Evolutionary conservation across 176 grass and related monocot species (phyloP).

Genomic region (Musa beccarii): DNA sequence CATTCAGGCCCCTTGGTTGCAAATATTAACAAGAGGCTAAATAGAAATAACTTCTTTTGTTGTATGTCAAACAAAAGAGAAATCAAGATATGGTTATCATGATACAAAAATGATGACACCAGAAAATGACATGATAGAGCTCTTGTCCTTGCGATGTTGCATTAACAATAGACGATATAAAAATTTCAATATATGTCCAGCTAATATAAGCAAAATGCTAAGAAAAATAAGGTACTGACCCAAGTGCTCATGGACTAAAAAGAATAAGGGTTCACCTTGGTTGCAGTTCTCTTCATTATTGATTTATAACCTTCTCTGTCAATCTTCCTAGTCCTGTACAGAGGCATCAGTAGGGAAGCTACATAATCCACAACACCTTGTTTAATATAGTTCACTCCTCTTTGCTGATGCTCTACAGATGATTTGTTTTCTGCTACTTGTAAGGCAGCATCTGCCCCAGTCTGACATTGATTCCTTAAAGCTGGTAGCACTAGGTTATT

Average conservation of each 20-base stretch:
- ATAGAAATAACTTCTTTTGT: neutral
- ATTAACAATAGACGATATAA: neutral
- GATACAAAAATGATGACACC: neutral
- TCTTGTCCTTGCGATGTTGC: no score
- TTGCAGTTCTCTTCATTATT: conserved; percentile 91
- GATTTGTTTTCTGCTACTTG: conserved; percentile 60
- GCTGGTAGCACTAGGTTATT: conserved; percentile 22
- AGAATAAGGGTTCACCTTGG: conserved; percentile 57
- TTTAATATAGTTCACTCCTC: conserved; percentile 66
- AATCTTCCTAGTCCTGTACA: conserved; percentile 79
- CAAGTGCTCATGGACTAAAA: neutral
- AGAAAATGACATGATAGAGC: neutral
- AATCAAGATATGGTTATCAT: neutral
- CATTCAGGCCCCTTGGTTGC: neutral
- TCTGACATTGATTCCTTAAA: conserved; percentile 32
- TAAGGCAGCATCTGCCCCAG: conserved; percentile 54
- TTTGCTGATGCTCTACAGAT: conserved; percentile 50
- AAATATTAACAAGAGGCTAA: neutral
- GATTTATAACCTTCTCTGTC: conserved; percentile 68
- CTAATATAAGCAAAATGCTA: neutral
- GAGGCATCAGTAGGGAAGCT: conserved; percentile 69
- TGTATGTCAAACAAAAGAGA: neutral
- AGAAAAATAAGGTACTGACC: conserved; percentile 10
- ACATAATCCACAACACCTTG: conserved; percentile 86
- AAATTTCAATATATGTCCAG: neutral